Conservation (phyloP, 2,329 filamentous ascomycete genomes). For the Botrytis tulipae region DNA sequence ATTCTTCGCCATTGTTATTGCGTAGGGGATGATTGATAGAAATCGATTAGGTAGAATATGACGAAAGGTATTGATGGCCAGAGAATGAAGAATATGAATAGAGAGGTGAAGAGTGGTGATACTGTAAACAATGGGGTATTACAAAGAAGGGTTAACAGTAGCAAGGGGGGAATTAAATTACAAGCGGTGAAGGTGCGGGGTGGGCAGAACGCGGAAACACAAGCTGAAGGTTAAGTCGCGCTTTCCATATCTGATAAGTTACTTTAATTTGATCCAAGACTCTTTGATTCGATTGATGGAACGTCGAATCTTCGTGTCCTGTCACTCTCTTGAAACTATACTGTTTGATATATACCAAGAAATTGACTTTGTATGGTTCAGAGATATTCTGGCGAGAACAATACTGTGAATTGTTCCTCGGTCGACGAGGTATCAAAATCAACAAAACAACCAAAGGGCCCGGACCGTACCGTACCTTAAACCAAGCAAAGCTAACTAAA, state of each 20-base stretch:
- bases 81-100: conserved; percentile 5
- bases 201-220: conserved; percentile 17
- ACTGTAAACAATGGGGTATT: background rate
- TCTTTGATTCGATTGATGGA: background rate
- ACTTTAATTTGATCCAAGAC: background rate
- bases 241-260: conserved; percentile 10
- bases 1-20: conserved; percentile 59
- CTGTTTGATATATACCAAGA: background rate
- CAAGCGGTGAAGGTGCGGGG: conserved; percentile 22
- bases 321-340: background rate
- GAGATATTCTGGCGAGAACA: background rate
- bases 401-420: background rate
- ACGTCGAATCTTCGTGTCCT: background rate
- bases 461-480: background rate
- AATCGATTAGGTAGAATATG: conserved; percentile 10
- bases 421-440: background rate
- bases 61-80: conserved; percentile 14
- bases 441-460: background rate
- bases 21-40: background rate
- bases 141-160: background rate
- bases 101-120: background rate
- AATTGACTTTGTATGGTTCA: background rate
- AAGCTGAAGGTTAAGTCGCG: conserved; percentile 1
- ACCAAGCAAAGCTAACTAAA: conserved; percentile 1
- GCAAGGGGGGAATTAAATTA: conserved; percentile 7